Evolutionary conservation across 306 rosid genomes (phyloP).

Genomic region (Pueraria montana): DNA sequence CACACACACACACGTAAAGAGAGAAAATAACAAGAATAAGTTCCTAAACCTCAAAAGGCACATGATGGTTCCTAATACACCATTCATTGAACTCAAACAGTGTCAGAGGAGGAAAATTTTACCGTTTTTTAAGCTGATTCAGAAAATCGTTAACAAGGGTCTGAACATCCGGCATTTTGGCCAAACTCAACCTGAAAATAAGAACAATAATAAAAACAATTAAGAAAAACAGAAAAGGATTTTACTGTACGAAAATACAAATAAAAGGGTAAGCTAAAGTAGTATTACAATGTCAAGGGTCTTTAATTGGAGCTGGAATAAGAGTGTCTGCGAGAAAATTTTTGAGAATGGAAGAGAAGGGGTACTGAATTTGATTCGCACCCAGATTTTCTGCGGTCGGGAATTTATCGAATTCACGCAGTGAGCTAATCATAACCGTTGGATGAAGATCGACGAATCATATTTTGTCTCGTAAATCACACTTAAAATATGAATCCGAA

Average conservation of each 20-base stretch:
- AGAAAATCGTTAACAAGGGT: slow-evolving; percentile 78
- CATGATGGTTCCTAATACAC: slow-evolving; percentile 23
- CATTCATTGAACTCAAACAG: slow-evolving; percentile 37
- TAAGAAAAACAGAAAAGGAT: not conserved
- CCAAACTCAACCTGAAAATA: slow-evolving; percentile 55
- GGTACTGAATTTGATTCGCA: not conserved
- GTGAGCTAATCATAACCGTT: not conserved
- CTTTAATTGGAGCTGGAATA: not conserved
- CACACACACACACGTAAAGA: not conserved
- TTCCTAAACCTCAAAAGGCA: slow-evolving; percentile 32
- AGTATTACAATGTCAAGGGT: slow-evolving; percentile 16
- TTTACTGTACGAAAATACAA: not conserved
- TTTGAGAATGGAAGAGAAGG: not conserved
- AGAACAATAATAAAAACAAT: not conserved
- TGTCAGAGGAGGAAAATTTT: slow-evolving; percentile 24
- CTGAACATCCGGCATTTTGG: slow-evolving; percentile 91
- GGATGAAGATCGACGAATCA: not conserved
- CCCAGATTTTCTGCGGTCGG: not conserved
- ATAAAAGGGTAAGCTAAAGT: slow-evolving; percentile 32
- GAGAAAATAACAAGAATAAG: not conserved
- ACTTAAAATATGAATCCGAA: not conserved
- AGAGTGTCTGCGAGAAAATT: not conserved
- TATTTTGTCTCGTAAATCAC: not conserved
- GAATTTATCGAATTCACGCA: not conserved
- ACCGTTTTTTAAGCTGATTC: slow-evolving; percentile 87